A percentile compares a stretch with the other conserved stretches of the same genome.
phyloP scores from a whole-genome alignment of 1,284 basidiomycete species.

The Trametes sp. region DNA sequence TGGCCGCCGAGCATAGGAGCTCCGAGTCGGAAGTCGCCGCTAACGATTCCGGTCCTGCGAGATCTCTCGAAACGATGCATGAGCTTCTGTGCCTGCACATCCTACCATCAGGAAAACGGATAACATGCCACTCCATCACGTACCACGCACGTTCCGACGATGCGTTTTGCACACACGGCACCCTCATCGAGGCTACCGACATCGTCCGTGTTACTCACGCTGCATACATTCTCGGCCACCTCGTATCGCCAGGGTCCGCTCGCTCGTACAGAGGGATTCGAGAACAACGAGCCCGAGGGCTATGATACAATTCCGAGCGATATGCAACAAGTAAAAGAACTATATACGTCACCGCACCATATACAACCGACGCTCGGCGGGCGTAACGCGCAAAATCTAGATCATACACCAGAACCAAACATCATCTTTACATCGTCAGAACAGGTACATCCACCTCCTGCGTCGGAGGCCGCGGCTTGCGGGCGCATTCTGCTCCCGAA shows the following conservation, averaged over 20 bases:
- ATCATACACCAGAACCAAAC: not conserved
- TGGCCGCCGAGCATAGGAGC: too few species aligned
- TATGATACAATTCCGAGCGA: constrained; percentile 12
- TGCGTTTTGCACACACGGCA: too few species aligned
- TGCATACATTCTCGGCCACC: too few species aligned
- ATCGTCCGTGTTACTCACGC: not conserved
- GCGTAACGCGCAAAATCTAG: constrained; percentile 2
- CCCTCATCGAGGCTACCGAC: constrained; percentile 2
- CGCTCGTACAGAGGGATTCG: not conserved
- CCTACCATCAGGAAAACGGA: too few species aligned
- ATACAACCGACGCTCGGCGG: constrained; percentile 10
- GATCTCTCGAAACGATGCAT: too few species aligned
- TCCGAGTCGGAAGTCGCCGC: too few species aligned
- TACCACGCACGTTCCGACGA: too few species aligned
- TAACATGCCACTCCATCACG: too few species aligned
- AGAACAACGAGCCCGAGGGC: not conserved
- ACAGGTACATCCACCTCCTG: constrained; percentile 7
- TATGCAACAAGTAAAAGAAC: constrained; percentile 13
- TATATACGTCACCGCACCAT: constrained; percentile 15
- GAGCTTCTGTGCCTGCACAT: too few species aligned
- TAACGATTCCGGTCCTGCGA: too few species aligned
- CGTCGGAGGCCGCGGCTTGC: constrained; percentile 4
- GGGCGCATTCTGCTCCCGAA: not conserved
- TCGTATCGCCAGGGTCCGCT: not conserved
- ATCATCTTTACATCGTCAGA: constrained; percentile 1